Evolutionary conservation across 2,329 filamentous ascomycete species (phyloP).

Genomic region (Aphanocladium album): DNA sequence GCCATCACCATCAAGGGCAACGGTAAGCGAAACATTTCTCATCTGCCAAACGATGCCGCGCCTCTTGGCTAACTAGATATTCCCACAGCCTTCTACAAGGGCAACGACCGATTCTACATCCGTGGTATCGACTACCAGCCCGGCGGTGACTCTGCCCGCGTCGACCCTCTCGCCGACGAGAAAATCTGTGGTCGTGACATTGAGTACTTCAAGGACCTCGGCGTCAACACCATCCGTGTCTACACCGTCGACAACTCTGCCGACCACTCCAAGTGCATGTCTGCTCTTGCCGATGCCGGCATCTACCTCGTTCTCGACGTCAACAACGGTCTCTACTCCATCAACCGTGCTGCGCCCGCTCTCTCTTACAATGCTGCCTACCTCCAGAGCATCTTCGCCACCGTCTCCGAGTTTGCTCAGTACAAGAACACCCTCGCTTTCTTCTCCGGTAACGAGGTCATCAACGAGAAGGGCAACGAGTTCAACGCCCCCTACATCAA

Average conservation of each 20-base stretch:
- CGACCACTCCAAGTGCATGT: conserved; percentile 83
- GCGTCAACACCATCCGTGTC: conserved; percentile 86
- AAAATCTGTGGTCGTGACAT: conserved; percentile 74
- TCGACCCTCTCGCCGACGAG: conserved; percentile 73
- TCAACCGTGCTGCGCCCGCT: conserved; percentile 67
- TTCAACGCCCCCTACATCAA: conserved; percentile 71
- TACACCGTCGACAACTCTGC: conserved; percentile 87
- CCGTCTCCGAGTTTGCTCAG: conserved; percentile 74
- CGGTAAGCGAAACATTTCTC: conserved; percentile 35
- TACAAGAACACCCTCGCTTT: conserved; percentile 86
- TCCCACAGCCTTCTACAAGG: conserved; percentile 49
- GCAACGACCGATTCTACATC: conserved; percentile 51
- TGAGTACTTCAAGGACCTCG: conserved; percentile 73
- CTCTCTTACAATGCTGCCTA: conserved; percentile 83
- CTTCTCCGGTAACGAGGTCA: conserved; percentile 78
- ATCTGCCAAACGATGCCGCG: neutral
- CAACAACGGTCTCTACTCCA: conserved; percentile 83
- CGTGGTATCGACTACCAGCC: conserved; percentile 60
- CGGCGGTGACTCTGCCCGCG: conserved; percentile 49
- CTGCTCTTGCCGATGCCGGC: conserved; percentile 69
- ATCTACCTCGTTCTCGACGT: conserved; percentile 92
- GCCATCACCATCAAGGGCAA: conserved; percentile 52
- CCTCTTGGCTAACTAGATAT: neutral
- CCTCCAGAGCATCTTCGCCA: conserved; percentile 79
- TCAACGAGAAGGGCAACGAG: conserved; percentile 61